These are phyloP conservation scores for Melampsora larici-populina DNA, from an alignment of 1,284 basidiomycete genomes.

Conservation along the genomic window DNA sequence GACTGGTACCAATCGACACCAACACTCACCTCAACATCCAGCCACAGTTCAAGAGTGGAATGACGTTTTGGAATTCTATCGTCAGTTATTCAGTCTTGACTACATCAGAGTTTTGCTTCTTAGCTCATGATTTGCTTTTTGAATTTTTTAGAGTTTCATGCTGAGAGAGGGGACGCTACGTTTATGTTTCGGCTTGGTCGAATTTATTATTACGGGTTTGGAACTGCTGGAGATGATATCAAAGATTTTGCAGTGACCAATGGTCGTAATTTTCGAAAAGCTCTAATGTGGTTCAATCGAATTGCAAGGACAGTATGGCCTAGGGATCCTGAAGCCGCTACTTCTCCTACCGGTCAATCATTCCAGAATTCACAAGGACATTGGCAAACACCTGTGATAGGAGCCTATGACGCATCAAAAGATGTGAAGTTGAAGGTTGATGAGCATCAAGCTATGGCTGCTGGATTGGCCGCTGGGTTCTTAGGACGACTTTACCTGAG, in stretches of 20 bases:
- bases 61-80: slow-evolving; percentile 52
- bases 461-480: slow-evolving; percentile 74
- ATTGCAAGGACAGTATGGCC: slow-evolving; percentile 82
- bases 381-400: slow-evolving; percentile 40
- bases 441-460: slow-evolving; percentile 64
- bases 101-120: not conserved
- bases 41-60: slow-evolving; percentile 51
- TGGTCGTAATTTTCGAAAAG: slow-evolving; percentile 64
- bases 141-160: slow-evolving; percentile 63
- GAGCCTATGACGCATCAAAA: slow-evolving; percentile 49
- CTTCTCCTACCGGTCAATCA: slow-evolving; percentile 38
- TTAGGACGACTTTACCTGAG: slow-evolving; percentile 89
- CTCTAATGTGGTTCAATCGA: slow-evolving; percentile 73
- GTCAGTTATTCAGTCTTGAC: slow-evolving; percentile 7
- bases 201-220: slow-evolving; percentile 90
- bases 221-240: slow-evolving; percentile 56
- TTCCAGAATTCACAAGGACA: slow-evolving; percentile 27
- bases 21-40: slow-evolving; percentile 44
- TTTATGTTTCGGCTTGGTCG: slow-evolving; percentile 83
- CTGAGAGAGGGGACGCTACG: slow-evolving; percentile 77
- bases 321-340: slow-evolving; percentile 45
- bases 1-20: slow-evolving; percentile 52
- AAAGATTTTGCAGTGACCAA: slow-evolving; percentile 46
- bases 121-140: not conserved
- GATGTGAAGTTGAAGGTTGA: slow-evolving; percentile 48